A percentile compares a stretch with the other conserved stretches of the same genome.
These are phyloP conservation scores for Coccomyxa sp. DNA, from an alignment of 139 green algal genomes.

Conservation along the genomic window DNA sequence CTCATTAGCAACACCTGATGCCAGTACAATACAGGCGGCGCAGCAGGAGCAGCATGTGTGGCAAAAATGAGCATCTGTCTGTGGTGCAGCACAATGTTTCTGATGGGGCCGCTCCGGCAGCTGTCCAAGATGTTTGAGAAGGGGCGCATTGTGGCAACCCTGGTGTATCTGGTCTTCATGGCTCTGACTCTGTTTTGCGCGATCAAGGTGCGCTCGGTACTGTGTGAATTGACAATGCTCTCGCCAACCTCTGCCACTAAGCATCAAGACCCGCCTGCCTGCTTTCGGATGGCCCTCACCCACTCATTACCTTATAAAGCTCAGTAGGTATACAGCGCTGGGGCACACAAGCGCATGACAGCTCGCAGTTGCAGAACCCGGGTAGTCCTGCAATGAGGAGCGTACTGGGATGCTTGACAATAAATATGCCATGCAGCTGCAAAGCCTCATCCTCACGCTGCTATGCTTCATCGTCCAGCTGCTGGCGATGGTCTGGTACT, in stretches of 20 bases:
- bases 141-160: constrained; percentile 41
- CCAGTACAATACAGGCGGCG: too few species aligned
- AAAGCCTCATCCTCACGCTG: constrained; percentile 34
- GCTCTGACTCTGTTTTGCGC: constrained; percentile 47
- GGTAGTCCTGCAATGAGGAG: constrained; percentile 5
- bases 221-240: not conserved
- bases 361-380: too few species aligned
- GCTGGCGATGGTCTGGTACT: constrained; percentile 23
- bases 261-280: not conserved
- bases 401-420: not conserved
- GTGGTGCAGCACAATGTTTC: constrained; percentile 39
- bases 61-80: too few species aligned
- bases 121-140: constrained; percentile 67
- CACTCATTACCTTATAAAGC: too few species aligned
- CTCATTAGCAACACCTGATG: too few species aligned
- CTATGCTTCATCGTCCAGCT: constrained; percentile 35
- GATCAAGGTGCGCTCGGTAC: constrained; percentile 23
- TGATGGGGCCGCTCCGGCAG: constrained; percentile 57
- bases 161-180: constrained; percentile 55
- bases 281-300: not conserved
- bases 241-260: not conserved
- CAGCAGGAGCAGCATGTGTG: too few species aligned
- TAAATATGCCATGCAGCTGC: constrained; percentile 10
- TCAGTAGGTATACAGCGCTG: too few species aligned
- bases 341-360: too few species aligned